These are phyloP conservation scores for Litchi chinensis DNA, from an alignment of 345 rosid species.

Conservation along the genomic window DNA sequence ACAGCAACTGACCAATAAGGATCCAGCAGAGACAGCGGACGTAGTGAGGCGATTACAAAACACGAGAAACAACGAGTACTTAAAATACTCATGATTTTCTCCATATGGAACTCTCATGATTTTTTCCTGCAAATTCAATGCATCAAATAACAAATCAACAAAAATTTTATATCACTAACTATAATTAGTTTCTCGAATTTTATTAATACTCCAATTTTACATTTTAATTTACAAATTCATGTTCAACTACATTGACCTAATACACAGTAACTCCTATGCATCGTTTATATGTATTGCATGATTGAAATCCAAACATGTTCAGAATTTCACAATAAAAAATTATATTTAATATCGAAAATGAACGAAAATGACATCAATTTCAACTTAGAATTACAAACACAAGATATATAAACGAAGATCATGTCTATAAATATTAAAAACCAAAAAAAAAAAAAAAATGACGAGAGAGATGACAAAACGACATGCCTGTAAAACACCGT, in stretches of 20 bases:
- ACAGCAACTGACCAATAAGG: constrained; percentile 54
- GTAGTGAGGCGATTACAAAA: constrained; percentile 92
- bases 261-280: background rate
- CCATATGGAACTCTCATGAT: constrained; percentile 94
- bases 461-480: background rate
- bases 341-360: background rate
- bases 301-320: background rate
- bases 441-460: background rate
- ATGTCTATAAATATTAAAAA: background rate
- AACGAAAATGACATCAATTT: background rate
- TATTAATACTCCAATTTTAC: background rate
- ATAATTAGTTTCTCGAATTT: background rate
- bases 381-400: background rate
- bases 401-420: background rate
- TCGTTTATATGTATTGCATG: background rate
- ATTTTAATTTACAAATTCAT: background rate
- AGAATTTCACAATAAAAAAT: background rate
- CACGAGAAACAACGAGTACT: constrained; percentile 84
- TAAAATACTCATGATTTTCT: constrained; percentile 73
- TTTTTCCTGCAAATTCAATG: constrained; percentile 61
- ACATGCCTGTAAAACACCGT: constrained; percentile 83
- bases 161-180: background rate
- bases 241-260: background rate
- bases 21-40: constrained; percentile 81
- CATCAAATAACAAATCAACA: background rate